Evolutionary conservation across 2,329 filamentous ascomycete genomes (phyloP), one percentile per base, ranked within the genome.

Genomic region (Tolypocladium guangdongense): DNA sequence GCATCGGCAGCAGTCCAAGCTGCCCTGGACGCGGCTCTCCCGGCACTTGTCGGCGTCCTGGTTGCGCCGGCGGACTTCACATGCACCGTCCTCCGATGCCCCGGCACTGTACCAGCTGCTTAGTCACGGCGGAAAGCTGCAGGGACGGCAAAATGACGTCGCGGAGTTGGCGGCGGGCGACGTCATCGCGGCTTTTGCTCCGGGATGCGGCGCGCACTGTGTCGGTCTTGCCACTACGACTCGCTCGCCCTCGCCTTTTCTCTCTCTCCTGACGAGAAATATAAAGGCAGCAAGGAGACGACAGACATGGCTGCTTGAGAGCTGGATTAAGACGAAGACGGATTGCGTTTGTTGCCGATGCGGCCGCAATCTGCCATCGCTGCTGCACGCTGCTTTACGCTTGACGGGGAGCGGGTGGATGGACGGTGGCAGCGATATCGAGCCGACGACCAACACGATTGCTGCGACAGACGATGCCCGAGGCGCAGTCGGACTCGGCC

Each of bases 381-480:
- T 12, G 43, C 18, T 14, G 4, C 10, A 18, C 7, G 27, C 43
- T 12, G 43, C 18, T 14, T 8, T 18, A 18, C 7, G 27, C 43
- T 12, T 20, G 3, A 7, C 4, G 8, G n/a, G 27, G 27, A 14
- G 16, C 11, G 33, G 33, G 33, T 16, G 35, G 35, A 36, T 16
- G 33, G 33, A 36, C 35, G 35, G 35, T 27, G 27, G 43, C 38
- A 24, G 36, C 35, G 11, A 20, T 6, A 11, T 45, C 39, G 38
- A 27, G 11, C 8, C 38, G 27, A 45, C n/a, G 16, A 32, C 16
- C 24, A n/a, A 10, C 12, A 2, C 16, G 38, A 20, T 33, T 11
- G 39, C 50, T 32, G 18, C 33, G 20, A 12, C 12, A 49, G 41
- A 60, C 47, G 32, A 67, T 67, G 65, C 64, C 65, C 48, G 56